Percentiles rank a stretch among this genome's conserved stretches.
Conservation (phyloP, 495 filamentous ascomycete species). For the Trypethelium eluteriae region DNA sequence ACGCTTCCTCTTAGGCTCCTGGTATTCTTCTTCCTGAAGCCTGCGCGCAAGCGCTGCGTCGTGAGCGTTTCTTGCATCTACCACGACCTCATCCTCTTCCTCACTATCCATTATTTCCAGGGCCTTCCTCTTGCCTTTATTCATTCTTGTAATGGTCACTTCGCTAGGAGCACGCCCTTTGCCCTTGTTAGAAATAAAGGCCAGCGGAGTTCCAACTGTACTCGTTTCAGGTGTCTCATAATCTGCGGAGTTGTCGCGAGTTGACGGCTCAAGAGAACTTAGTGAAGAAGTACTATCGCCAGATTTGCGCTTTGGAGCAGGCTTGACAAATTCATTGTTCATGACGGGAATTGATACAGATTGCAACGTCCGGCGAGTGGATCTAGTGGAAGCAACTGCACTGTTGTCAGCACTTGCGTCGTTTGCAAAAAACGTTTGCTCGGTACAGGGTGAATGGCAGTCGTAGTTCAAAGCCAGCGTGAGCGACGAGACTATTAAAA, state of each 20-base stretch:
- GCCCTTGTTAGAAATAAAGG: constrained; percentile 24
- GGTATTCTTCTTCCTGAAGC: constrained; percentile 59
- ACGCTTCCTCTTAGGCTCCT: constrained; percentile 21
- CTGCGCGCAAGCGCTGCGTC: constrained; percentile 52
- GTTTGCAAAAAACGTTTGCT: not conserved
- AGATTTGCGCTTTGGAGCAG: constrained; percentile 14
- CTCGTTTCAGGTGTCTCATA: constrained; percentile 75
- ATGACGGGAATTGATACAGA: constrained; percentile 24
- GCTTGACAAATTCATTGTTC: constrained; percentile 12
- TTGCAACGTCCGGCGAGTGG: constrained; percentile 14
- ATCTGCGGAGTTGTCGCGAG: constrained; percentile 47
- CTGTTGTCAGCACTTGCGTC: not conserved
- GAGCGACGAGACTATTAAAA: too few species aligned
- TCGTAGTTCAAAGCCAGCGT: not conserved
- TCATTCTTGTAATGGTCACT: constrained; percentile 15
- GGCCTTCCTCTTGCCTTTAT: constrained; percentile 23
- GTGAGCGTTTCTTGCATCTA: constrained; percentile 32
- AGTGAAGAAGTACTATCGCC: constrained; percentile 21
- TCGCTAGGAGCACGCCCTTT: constrained; percentile 28
- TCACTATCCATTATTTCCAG: constrained; percentile 36
- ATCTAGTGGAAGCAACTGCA: not conserved
- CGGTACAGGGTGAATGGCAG: not conserved
- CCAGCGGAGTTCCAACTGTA: constrained; percentile 51
- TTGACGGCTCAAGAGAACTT: constrained; percentile 30
- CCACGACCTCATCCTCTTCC: constrained; percentile 32